These are phyloP conservation scores for Leishmania major DNA, from an alignment of 208 protist species.

Conservation along the genomic window DNA sequence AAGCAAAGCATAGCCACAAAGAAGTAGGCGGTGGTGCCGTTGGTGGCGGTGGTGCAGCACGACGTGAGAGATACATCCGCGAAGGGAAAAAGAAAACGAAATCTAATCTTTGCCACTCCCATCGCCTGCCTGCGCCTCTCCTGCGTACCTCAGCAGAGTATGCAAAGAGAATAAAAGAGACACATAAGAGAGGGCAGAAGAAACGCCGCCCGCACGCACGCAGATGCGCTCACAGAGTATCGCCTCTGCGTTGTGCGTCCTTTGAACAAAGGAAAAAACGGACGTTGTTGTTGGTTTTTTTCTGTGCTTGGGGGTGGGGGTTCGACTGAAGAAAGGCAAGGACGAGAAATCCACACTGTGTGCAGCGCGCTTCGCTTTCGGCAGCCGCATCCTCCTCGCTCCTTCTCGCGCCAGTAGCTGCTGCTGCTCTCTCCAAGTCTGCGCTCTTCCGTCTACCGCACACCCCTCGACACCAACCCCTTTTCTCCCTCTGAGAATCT, in stretches of 20 bases:
- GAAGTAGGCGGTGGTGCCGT: background rate
- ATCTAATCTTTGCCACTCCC: background rate
- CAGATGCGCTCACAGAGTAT: background rate
- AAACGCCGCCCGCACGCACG: background rate
- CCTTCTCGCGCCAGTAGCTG: background rate
- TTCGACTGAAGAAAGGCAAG: too few relatives aligned
- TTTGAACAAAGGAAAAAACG: background rate
- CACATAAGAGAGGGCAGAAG: background rate
- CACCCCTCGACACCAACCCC: background rate
- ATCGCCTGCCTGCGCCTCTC: background rate
- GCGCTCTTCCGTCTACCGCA: background rate
- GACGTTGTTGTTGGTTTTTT: background rate
- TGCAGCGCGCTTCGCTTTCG: background rate
- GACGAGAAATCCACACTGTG: background rate
- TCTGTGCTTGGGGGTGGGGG: background rate
- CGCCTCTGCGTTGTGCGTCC: background rate
- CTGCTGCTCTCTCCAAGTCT: background rate
- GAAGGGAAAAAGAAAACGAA: background rate
- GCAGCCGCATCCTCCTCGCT: background rate
- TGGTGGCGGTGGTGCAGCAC: background rate
- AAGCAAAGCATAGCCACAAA: background rate
- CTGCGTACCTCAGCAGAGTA: background rate
- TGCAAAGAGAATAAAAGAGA: background rate
- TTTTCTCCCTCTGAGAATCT: background rate
- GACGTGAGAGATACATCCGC: background rate